Conservation (phyloP, 2,329 filamentous ascomycete genomes). For the Teratosphaeria epicoccoides region DNA sequence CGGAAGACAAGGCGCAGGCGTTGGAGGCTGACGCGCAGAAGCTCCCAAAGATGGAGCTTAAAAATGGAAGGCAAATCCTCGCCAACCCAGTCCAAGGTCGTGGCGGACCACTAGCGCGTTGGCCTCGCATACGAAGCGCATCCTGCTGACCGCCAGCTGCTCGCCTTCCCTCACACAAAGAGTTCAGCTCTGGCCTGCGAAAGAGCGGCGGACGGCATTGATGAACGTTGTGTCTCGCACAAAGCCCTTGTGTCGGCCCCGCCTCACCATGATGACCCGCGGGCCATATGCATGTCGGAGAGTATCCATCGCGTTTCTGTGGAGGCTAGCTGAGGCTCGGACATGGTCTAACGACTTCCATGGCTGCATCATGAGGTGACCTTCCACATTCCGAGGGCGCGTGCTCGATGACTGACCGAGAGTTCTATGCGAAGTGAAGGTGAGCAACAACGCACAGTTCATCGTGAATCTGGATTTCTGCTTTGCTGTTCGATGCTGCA, state of each 20-base stretch:
- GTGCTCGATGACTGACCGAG: background rate
- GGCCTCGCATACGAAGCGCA: background rate
- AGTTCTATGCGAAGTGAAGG: background rate
- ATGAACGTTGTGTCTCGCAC: background rate
- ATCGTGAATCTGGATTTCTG: background rate
- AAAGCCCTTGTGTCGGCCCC: background rate
- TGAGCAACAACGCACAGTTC: background rate
- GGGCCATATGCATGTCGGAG: background rate
- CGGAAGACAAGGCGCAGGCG: background rate
- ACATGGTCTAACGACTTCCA: background rate
- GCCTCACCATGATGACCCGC: background rate
- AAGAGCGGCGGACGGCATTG: conserved; percentile 1
- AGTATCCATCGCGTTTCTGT: background rate
- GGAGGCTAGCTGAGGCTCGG: background rate
- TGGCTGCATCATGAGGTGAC: background rate
- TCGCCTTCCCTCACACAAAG: background rate
- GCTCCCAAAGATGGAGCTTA: too few relatives aligned
- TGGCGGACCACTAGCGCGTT: background rate
- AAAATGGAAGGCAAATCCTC: too few relatives aligned
- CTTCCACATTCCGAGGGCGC: conserved; percentile 1
- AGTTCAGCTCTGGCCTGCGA: background rate
- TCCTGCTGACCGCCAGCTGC: conserved; percentile 1
- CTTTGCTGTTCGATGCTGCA: background rate
- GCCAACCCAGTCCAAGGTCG: too few relatives aligned
- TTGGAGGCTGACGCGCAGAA: background rate